Evolutionary conservation across 805 yeast genomes (phyloP).

Genomic region (Sugiyamaella mastotermitis): DNA sequence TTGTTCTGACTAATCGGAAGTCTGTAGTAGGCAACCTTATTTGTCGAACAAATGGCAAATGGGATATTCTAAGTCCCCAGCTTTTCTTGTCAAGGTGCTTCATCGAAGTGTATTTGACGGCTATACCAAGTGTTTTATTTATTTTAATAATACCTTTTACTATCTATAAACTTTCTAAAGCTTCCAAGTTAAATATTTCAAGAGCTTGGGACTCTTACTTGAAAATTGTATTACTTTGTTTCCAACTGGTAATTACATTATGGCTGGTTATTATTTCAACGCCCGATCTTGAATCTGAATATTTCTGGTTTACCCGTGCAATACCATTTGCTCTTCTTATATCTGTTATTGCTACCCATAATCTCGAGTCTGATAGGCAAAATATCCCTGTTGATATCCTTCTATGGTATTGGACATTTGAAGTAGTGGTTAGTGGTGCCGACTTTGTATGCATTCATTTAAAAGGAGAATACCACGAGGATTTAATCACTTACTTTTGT

Average conservation of each 20-base stretch:
- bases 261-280: too few relatives aligned
- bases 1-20: too few relatives aligned
- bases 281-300: too few relatives aligned
- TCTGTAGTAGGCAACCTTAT: too few relatives aligned
- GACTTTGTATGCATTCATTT: neutral
- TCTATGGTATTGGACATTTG: constrained; percentile 10
- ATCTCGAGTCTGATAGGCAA: constrained; percentile 5
- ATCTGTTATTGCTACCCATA: constrained; percentile 3
- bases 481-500: neutral
- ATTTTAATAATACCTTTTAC: too few relatives aligned
- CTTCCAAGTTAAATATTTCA: too few relatives aligned
- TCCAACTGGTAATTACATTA: too few relatives aligned
- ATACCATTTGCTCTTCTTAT: neutral
- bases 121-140: neutral
- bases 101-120: neutral
- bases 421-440: neutral
- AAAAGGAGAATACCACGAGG: constrained; percentile 1
- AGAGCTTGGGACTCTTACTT: constrained; percentile 1
- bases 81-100: neutral
- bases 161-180: too few relatives aligned
- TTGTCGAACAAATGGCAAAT: neutral
- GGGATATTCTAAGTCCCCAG: neutral
- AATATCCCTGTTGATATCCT: constrained; percentile 4
- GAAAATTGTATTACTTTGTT: too few relatives aligned
- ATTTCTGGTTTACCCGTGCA: too few relatives aligned